Conservation (phyloP, 441 rosid species). For the Jatropha podagrica region DNA sequence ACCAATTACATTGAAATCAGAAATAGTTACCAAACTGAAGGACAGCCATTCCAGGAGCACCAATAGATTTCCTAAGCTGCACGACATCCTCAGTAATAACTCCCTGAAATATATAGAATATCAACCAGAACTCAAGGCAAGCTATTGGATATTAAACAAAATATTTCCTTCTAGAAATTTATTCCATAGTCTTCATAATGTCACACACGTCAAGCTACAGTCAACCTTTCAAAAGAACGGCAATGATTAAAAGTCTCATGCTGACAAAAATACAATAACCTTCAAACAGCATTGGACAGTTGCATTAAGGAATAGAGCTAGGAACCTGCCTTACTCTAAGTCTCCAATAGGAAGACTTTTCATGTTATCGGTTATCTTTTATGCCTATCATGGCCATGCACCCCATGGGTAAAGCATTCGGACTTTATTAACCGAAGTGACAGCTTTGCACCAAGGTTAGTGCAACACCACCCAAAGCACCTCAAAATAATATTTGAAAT, state of each 20-base stretch:
- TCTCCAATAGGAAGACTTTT: too few relatives aligned
- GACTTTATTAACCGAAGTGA: too few relatives aligned
- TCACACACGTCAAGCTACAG: neutral
- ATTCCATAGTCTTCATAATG: neutral
- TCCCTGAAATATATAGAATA: slow-evolving; percentile 50
- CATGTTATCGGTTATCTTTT: too few relatives aligned
- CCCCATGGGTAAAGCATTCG: too few relatives aligned
- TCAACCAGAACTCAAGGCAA: neutral
- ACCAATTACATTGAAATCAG: slow-evolving; percentile 11
- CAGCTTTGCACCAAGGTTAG: too few relatives aligned
- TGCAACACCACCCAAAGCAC: too few relatives aligned
- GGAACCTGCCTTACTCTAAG: too few relatives aligned
- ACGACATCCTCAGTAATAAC: slow-evolving; percentile 95
- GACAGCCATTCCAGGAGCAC: slow-evolving; percentile 98
- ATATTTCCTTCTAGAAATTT: slow-evolving; percentile 7
- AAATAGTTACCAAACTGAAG: slow-evolving; percentile 83
- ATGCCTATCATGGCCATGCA: too few relatives aligned
- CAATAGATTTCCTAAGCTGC: slow-evolving; percentile 75
- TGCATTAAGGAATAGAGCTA: too few relatives aligned
- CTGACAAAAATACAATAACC: neutral
- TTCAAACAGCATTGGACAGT: neutral
- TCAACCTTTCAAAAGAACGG: neutral
- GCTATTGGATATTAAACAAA: neutral
- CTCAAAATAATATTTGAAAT: too few relatives aligned
- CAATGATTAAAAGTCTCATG: neutral